Percentiles rank a stretch among this genome's conserved stretches.
These are phyloP conservation scores for Crithidia brevicula DNA, from an alignment of 208 protist genomes.

Conservation along the genomic window DNA sequence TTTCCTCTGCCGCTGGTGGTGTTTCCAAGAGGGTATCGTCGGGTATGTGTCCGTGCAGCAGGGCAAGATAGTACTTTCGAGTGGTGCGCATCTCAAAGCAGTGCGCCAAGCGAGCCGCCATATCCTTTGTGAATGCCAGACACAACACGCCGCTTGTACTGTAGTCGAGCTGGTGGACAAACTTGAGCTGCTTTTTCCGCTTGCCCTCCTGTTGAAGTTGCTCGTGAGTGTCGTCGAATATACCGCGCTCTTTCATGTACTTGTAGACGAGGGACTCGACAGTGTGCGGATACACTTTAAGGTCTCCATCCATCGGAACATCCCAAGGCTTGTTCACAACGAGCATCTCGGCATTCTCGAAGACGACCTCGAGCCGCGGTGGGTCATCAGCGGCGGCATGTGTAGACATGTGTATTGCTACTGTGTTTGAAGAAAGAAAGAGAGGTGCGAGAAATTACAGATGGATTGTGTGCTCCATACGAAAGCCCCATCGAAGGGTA, in stretches of 20 bases:
- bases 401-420: not conserved
- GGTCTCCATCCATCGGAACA: slow-evolving; percentile 83
- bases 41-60: slow-evolving; percentile 73
- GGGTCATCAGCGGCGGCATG: not conserved
- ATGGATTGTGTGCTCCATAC: not conserved
- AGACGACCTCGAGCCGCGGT: slow-evolving; percentile 41
- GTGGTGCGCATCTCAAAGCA: slow-evolving; percentile 89
- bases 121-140: slow-evolving; percentile 83
- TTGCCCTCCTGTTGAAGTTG: slow-evolving; percentile 32
- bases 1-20: not conserved
- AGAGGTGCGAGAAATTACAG: slow-evolving; percentile 6
- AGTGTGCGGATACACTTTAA: slow-evolving; percentile 21
- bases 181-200: slow-evolving; percentile 74
- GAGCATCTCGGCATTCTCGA: slow-evolving; percentile 72
- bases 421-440: not conserved
- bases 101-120: slow-evolving; percentile 72
- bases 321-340: slow-evolving; percentile 89
- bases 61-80: slow-evolving; percentile 82
- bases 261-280: slow-evolving; percentile 62
- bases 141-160: slow-evolving; percentile 91
- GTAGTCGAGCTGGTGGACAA: slow-evolving; percentile 93
- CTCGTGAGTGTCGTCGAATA: slow-evolving; percentile 38
- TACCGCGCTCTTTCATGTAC: slow-evolving; percentile 40
- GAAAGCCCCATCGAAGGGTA: too few relatives aligned
- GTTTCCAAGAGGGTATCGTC: not conserved